Evolutionary conservation across 805 yeast genomes (phyloP), one percentile per base, ranked within the genome.

Genomic region (Metschnikowia picachoensis): DNA sequence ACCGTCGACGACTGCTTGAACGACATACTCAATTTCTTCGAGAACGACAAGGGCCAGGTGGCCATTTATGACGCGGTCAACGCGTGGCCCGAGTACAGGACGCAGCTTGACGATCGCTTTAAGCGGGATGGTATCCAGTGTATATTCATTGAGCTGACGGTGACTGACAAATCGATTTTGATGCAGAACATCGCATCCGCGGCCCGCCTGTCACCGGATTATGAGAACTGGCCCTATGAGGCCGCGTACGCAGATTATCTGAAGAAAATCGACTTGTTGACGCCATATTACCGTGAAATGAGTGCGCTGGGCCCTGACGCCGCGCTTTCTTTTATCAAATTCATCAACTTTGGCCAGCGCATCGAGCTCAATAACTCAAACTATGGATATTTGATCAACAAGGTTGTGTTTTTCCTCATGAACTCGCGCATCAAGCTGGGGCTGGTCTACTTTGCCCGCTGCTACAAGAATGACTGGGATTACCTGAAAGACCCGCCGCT

Each of bases 61-160:
- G 99, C 96, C 5, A 87, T 94, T 17, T 94, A 87, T 65, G 99
- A 94, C 66, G 98, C 98, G 0, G 86, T 94, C 41, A 94, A 94
- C 62, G 96, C 94, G 6, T 69, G 85, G 39, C 79, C 84, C 16
- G 73, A 76, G 41, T 85, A 84, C 54, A 76, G 99, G 55, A 57
- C 73, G 8, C 77, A 76, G 29, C 66, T 92, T 33, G 77, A 77
- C 27, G 73, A 74, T 30, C 65, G 66, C 47, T 81, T 92, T 56
- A 67, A 71, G 8, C 67, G 70, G 37, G 70, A 77, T 49, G 80
- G 81, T 52, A 83, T 91, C 47, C 91, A 86, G 63, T 85, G 85
- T 27, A 65, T 94, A 44, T 94, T 91, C 64, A 89, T 94, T 48
- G 99, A 94, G 67, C 84, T 94, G 37, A 73, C 87, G 30, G 83